phyloP scores from a whole-genome alignment of 2,329 filamentous ascomycete species.

The Fragosphaeria purpurea region DNA sequence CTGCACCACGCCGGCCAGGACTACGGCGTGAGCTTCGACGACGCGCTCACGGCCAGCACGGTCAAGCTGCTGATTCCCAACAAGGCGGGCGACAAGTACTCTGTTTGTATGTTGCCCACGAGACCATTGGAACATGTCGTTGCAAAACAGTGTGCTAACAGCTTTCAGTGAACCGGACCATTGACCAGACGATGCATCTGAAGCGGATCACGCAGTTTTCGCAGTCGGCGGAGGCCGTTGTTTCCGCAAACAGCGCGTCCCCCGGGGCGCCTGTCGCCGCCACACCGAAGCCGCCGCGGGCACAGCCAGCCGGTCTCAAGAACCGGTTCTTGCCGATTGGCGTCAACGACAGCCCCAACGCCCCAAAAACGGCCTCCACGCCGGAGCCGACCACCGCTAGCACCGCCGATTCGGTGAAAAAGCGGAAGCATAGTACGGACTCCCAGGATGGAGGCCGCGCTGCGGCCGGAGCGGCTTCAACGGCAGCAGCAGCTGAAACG shows the following conservation, averaged over 20 bases:
- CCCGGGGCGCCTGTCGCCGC: neutral
- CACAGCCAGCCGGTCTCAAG: slow-evolving; percentile 58
- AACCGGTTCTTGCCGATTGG: slow-evolving; percentile 61
- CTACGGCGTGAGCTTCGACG: slow-evolving; percentile 50
- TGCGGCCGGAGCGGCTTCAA: neutral
- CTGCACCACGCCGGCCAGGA: slow-evolving; percentile 54
- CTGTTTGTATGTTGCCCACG: slow-evolving; percentile 34
- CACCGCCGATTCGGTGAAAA: slow-evolving; percentile 15
- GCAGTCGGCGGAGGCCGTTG: slow-evolving; percentile 23
- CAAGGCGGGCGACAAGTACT: slow-evolving; percentile 43
- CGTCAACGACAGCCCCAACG: slow-evolving; percentile 20
- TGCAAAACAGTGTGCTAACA: slow-evolving; percentile 13
- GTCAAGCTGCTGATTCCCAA: slow-evolving; percentile 54
- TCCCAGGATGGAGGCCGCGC: slow-evolving; percentile 13
- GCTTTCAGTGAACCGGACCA: slow-evolving; percentile 29
- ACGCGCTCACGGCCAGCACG: slow-evolving; percentile 37
- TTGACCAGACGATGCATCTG: slow-evolving; percentile 55
- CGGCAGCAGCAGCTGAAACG: neutral
- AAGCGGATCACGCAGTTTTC: slow-evolving; percentile 51
- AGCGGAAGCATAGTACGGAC: slow-evolving; percentile 28
- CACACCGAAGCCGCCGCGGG: slow-evolving; percentile 40
- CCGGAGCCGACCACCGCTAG: slow-evolving; percentile 9
- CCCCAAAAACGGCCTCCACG: slow-evolving; percentile 12
- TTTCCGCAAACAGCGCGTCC: neutral
- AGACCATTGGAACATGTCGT: too few species aligned